Evolutionary conservation across 1,139 yeast species (phyloP).

Genomic region (Saccharomyces pastorianus): DNA sequence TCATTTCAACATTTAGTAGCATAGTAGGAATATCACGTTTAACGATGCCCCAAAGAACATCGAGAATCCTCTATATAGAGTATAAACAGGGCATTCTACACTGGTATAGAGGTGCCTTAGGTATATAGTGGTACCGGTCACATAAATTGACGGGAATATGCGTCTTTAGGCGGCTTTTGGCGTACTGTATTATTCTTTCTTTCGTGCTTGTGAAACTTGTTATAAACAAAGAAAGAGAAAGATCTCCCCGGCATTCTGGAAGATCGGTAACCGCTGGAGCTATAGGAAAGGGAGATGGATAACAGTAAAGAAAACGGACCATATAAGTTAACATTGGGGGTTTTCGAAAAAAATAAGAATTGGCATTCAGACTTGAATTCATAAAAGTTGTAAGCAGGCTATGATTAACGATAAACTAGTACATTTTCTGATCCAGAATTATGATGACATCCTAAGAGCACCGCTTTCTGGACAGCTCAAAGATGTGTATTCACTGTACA

Average conservation of each 20-base stretch:
- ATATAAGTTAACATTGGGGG: background rate
- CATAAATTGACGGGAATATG: background rate
- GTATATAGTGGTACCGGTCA: background rate
- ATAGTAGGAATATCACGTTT: background rate
- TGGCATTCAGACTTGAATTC: background rate
- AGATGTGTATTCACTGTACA: conserved; percentile 8
- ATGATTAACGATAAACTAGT: conserved; percentile 6
- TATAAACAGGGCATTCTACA: background rate
- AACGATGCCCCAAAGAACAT: background rate
- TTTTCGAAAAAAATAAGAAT: background rate
- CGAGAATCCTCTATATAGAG: background rate
- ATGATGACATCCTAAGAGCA: conserved; percentile 5
- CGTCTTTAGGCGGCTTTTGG: too few relatives aligned
- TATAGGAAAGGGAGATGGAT: background rate
- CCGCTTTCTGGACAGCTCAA: conserved; percentile 11
- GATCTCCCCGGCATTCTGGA: background rate
- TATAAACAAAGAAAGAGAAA: background rate
- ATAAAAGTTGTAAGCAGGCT: background rate
- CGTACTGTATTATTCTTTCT: background rate
- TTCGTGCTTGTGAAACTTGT: background rate
- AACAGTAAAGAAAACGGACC: background rate
- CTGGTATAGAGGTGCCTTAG: background rate
- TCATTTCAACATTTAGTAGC: background rate
- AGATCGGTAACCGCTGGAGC: conserved; percentile 1
- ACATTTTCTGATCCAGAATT: conserved; percentile 11